Evolutionary conservation across 1,139 yeast species (phyloP).

Genomic region (Geotrichum candidum): DNA sequence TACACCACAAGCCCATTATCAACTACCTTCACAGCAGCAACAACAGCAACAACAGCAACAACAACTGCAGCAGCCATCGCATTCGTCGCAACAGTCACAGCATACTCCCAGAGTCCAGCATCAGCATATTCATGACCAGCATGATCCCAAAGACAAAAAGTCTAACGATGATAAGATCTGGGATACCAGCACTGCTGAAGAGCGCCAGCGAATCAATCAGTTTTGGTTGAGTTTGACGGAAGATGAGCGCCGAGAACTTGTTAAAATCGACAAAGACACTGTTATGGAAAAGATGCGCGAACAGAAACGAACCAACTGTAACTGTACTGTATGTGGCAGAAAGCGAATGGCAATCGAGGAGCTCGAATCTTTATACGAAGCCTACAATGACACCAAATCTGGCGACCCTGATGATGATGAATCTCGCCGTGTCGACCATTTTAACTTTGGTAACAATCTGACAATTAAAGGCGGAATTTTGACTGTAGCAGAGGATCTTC

Average conservation of each 20-base stretch:
- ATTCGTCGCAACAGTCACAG: slow-evolving; percentile 6
- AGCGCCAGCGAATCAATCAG: slow-evolving; percentile 50
- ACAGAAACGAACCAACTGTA: slow-evolving; percentile 53
- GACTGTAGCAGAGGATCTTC: slow-evolving; percentile 69
- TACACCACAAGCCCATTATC: neutral
- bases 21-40: neutral
- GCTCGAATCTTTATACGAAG: slow-evolving; percentile 65
- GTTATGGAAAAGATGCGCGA: slow-evolving; percentile 59
- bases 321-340: slow-evolving; percentile 77
- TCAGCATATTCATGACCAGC: slow-evolving; percentile 10
- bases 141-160: slow-evolving; percentile 15
- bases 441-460: slow-evolving; percentile 34
- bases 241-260: slow-evolving; percentile 55
- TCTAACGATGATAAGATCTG: slow-evolving; percentile 42
- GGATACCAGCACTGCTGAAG: slow-evolving; percentile 56
- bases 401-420: slow-evolving; percentile 15
- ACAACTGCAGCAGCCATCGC: slow-evolving; percentile 2
- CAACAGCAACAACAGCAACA: neutral
- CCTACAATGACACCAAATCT: slow-evolving; percentile 36
- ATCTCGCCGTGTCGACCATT: slow-evolving; percentile 24
- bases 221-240: slow-evolving; percentile 69
- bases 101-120: neutral
- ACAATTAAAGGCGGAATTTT: slow-evolving; percentile 43
- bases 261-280: slow-evolving; percentile 64
- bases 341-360: slow-evolving; percentile 68